phyloP scores from a whole-genome alignment of 306 rosid genomes.

The Pyrus betulifolia region DNA sequence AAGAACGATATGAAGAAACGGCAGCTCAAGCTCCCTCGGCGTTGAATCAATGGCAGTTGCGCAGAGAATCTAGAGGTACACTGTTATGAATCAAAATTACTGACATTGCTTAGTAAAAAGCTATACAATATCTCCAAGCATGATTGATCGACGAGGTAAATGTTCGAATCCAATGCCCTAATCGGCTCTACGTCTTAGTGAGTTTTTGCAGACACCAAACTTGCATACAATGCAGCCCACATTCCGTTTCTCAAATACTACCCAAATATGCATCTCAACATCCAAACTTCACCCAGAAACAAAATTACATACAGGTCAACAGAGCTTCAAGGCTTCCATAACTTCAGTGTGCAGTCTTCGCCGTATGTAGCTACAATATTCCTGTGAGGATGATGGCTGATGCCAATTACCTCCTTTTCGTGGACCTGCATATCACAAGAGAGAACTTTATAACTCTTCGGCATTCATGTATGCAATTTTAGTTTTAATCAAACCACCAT shows the following conservation, averaged over 20 bases:
- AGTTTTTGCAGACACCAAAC: not conserved
- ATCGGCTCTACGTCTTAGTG: not conserved
- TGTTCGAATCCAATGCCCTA: not conserved
- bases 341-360: conserved; percentile 85
- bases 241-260: not conserved
- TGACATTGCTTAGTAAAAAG: not conserved
- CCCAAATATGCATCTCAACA: not conserved
- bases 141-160: not conserved
- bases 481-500: not conserved
- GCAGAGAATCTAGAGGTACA: too few species aligned
- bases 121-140: not conserved
- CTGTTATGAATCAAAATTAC: not conserved
- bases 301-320: not conserved
- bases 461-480: not conserved
- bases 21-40: too few species aligned
- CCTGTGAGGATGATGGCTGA: conserved; percentile 95
- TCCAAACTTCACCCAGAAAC: not conserved
- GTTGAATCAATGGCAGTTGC: too few species aligned
- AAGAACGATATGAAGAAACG: too few species aligned
- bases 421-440: conserved; percentile 52
- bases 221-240: not conserved
- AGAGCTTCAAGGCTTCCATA: conserved; percentile 80
- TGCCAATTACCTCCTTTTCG: conserved; percentile 89
- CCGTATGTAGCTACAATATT: conserved; percentile 84
- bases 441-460: not conserved